Evolutionary conservation across 2,329 filamentous ascomycete genomes (phyloP), one percentile per base, ranked within the genome.

Genomic region (Didymella keratinophila): DNA sequence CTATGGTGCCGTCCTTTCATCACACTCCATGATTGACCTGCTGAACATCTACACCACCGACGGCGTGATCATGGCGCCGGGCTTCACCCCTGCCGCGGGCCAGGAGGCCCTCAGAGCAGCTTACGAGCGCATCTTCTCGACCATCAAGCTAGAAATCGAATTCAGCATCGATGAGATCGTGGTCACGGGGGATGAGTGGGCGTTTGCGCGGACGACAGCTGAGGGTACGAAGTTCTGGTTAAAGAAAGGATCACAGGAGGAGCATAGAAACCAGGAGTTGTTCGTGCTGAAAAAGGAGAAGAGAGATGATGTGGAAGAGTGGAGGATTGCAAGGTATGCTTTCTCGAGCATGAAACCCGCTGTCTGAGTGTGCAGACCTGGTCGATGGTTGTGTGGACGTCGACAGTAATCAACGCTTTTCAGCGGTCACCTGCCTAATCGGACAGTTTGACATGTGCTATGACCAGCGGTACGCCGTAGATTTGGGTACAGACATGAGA

Each of bases 41-140:
- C 45, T 60, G 4, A 39, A 43, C 21, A 47, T 56, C 28, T 62
- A 60, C 56, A 62, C 56, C n/a, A 18, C 30, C 7, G 56, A 62
- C 12, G 56, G 52, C 16, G 49, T 60, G 9, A 45, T 59, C 0
- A 52, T 62, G 47, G 47, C 52, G 9, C 56, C 56, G 0, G 50
- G 50, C 1, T 54, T 36, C 30, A 27, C 39, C 27, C 52, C 60
- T 8, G 48, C 53, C 2, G 46, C 23, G 4, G 53, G 53, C 21
- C 52, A 34, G 20, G 25, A 48, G 4, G 50, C 52, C 5, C 53
- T 60, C 3, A 46, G 45, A 44, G 44, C 57, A 8, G 55, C 53
- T 3, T 60, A 63, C 18, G 50, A 55, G 47, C 50, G 53, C 10
- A 60, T 63, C 9, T 63, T 63, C 18, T 52, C 52, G 16, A 63